A percentile compares a stretch with the other conserved stretches of the same genome.
phyloP scores from a whole-genome alignment of 129 eudicot genomes.

The Dittrichia graveolens region DNA sequence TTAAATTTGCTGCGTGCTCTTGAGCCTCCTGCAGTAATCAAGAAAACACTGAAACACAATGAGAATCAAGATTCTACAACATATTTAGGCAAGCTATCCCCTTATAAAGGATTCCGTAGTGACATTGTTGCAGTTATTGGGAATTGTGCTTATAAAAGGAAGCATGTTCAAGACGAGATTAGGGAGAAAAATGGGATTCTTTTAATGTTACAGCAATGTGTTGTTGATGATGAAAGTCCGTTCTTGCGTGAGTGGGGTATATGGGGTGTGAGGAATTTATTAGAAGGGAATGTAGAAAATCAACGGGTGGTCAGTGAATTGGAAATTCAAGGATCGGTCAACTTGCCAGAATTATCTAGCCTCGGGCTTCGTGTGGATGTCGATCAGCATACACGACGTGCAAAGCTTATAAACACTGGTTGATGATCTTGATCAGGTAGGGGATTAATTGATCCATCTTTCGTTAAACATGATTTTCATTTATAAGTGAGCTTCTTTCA shows the following conservation, averaged over 20 bases:
- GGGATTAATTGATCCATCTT: not conserved
- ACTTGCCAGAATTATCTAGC: conserved; percentile 66
- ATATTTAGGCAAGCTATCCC: conserved; percentile 45
- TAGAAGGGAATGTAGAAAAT: conserved; percentile 80
- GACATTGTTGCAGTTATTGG: conserved; percentile 80
- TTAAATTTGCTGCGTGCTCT: conserved; percentile 54
- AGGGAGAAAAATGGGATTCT: conserved; percentile 63
- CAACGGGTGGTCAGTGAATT: conserved; percentile 57
- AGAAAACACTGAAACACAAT: conserved; percentile 44
- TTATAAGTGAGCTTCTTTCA: not conserved
- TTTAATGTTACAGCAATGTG: conserved; percentile 76
- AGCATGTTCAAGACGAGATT: conserved; percentile 62
- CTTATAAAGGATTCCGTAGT: conserved; percentile 81
- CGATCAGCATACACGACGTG: conserved; percentile 67
- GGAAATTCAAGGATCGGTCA: conserved; percentile 80
- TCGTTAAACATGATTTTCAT: conserved; percentile 5
- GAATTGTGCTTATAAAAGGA: conserved; percentile 64
- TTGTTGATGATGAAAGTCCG: conserved; percentile 78
- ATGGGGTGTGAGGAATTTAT: conserved; percentile 62
- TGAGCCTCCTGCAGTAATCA: conserved; percentile 73
- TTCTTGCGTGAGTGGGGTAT: conserved; percentile 91
- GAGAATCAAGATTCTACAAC: conserved; percentile 37
- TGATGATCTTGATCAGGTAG: conserved; percentile 21
- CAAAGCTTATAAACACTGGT: conserved; percentile 74
- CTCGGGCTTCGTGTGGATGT: conserved; percentile 79